A percentile compares a stretch with the other conserved stretches of the same genome.
Conservation (phyloP, 169 alveolate genomes). For the Prorocentrum cordatum region DNA sequence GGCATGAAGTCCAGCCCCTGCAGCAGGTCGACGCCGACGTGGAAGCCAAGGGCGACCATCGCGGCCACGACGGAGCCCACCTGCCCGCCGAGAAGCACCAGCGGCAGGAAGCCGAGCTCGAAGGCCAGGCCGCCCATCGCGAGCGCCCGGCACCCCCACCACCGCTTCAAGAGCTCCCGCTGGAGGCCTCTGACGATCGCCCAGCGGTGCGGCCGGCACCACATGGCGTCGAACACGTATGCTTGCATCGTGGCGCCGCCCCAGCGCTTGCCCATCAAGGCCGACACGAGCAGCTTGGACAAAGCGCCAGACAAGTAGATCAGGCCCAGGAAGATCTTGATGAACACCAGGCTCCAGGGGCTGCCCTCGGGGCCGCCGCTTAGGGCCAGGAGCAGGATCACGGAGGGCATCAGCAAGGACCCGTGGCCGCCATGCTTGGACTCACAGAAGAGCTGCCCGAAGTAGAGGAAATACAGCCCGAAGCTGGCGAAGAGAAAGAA, state of each 20-base stretch:
- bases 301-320: constrained; percentile 50
- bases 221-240: constrained; percentile 48
- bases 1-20: constrained; percentile 69
- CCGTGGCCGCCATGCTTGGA: constrained; percentile 66
- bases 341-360: constrained; percentile 55
- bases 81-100: constrained; percentile 22
- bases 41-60: constrained; percentile 24
- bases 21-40: constrained; percentile 42
- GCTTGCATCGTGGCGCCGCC: constrained; percentile 58
- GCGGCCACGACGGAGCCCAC: constrained; percentile 2
- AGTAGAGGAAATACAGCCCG: constrained; percentile 59
- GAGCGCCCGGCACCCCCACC: constrained; percentile 23
- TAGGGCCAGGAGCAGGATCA: constrained; percentile 39
- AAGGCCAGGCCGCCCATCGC: constrained; percentile 9
- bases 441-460: constrained; percentile 61
- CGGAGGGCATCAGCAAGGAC: constrained; percentile 35
- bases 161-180: constrained; percentile 20
- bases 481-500: constrained; percentile 26
- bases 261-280: constrained; percentile 21
- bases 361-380: constrained; percentile 51
- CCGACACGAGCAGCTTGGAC: constrained; percentile 33
- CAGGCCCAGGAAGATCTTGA: constrained; percentile 43
- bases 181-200: constrained; percentile 18
- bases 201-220: constrained; percentile 58
- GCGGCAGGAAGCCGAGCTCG: constrained; percentile 38